Evolutionary conservation across 140 eudicot species (phyloP).

Genomic region (Flaveria floridana): DNA sequence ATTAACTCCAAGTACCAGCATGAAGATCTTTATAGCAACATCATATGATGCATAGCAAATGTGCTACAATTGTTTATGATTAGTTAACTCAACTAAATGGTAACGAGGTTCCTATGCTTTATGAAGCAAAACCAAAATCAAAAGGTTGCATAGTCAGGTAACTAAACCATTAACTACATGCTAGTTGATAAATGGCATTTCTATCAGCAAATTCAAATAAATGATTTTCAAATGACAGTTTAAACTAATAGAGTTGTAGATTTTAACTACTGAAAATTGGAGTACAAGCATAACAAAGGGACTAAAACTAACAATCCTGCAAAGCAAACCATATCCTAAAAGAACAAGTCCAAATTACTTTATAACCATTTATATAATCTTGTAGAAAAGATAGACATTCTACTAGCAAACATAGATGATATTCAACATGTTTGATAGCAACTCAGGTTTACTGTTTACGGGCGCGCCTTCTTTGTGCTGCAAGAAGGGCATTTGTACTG

Average conservation of each 20-base stretch:
- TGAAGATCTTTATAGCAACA: too few species aligned
- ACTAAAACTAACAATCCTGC: constrained; percentile 24
- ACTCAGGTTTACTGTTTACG: background rate
- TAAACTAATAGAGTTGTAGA: background rate
- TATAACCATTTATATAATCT: constrained; percentile 19
- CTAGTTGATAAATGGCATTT: too few species aligned
- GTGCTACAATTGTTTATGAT: too few species aligned
- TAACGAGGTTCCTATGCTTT: too few species aligned
- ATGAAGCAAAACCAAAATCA: too few species aligned
- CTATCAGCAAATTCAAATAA: too few species aligned
- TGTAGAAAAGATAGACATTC: constrained; percentile 15
- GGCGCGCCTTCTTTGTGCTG: constrained; percentile 58
- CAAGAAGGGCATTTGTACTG: constrained; percentile 95
- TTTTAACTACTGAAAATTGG: background rate
- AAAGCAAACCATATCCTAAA: constrained; percentile 21
- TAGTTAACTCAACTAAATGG: too few species aligned
- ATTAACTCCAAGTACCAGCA: too few species aligned
- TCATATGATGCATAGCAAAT: too few species aligned
- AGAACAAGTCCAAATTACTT: constrained; percentile 18
- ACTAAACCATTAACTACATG: too few species aligned
- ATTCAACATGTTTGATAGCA: constrained; percentile 8
- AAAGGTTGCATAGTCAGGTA: too few species aligned
- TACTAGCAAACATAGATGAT: constrained; percentile 18
- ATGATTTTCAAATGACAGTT: too few species aligned
- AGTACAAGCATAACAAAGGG: constrained; percentile 14